phyloP scores from a whole-genome alignment of 202 grass and related monocot species.

The Alloteropsis angusta region DNA sequence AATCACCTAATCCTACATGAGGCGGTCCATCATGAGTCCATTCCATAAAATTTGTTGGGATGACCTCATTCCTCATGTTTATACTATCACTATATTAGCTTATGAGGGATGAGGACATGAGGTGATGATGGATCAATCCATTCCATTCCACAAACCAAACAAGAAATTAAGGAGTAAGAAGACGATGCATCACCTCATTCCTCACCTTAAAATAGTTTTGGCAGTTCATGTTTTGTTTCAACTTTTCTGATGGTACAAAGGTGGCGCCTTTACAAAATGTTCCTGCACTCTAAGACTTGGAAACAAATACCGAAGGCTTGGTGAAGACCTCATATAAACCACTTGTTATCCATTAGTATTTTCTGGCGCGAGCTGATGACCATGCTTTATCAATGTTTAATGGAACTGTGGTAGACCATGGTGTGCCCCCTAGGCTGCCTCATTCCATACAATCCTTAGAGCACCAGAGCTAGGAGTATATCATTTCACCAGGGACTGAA shows the following conservation, averaged over 20 bases:
- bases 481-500: slow-evolving; percentile 5
- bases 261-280: background rate
- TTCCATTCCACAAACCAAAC: no score
- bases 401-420: background rate
- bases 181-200: no score
- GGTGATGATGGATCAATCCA: no score
- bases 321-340: background rate
- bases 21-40: no score
- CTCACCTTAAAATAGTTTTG: background rate
- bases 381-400: background rate
- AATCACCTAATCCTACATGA: no score
- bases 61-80: no score
- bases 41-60: no score
- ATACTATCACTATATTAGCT: no score
- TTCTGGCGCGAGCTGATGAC: background rate
- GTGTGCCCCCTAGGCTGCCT: background rate
- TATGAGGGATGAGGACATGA: no score
- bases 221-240: background rate
- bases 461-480: background rate
- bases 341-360: background rate
- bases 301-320: background rate
- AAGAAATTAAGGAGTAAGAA: no score
- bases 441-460: background rate
- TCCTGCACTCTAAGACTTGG: background rate
- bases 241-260: background rate